Evolutionary conservation across 2,329 filamentous ascomycete species (phyloP).

Genomic region (Trichoderma hamatum): DNA sequence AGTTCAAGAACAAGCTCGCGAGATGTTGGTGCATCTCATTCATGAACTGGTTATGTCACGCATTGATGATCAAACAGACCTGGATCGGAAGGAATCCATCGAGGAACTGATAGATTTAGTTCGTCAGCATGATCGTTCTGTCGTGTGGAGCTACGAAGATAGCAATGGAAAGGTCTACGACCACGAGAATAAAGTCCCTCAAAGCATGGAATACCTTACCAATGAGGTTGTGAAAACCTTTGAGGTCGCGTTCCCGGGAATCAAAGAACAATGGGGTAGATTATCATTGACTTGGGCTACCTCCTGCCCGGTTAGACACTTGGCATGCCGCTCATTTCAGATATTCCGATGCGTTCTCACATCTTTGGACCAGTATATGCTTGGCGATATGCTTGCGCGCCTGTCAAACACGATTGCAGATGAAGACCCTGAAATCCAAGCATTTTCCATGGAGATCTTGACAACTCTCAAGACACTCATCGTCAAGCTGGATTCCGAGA

Average conservation of each 20-base stretch:
- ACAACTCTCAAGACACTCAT: conserved; percentile 94
- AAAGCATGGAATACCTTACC: conserved; percentile 84
- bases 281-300: conserved; percentile 94
- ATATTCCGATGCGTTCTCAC: conserved; percentile 94
- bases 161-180: conserved; percentile 78
- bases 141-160: conserved; percentile 94
- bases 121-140: conserved; percentile 77
- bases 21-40: conserved; percentile 97
- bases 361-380: conserved; percentile 87
- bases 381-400: conserved; percentile 93
- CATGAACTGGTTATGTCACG: conserved; percentile 87
- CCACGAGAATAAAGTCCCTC: conserved; percentile 77
- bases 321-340: conserved; percentile 96
- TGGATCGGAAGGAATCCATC: conserved; percentile 69
- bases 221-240: conserved; percentile 84
- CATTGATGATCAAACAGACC: conserved; percentile 70
- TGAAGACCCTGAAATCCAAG: conserved; percentile 90
- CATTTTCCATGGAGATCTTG: conserved; percentile 96
- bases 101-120: conserved; percentile 88
- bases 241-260: conserved; percentile 77
- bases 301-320: conserved; percentile 89
- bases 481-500: conserved; percentile 74
- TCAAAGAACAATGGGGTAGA: conserved; percentile 90
- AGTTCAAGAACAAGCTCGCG: conserved; percentile 93
- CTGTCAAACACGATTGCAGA: conserved; percentile 97